These are phyloP conservation scores for Penicillium sp. DNA, from an alignment of 2,329 filamentous ascomycete species.

Conservation along the genomic window DNA sequence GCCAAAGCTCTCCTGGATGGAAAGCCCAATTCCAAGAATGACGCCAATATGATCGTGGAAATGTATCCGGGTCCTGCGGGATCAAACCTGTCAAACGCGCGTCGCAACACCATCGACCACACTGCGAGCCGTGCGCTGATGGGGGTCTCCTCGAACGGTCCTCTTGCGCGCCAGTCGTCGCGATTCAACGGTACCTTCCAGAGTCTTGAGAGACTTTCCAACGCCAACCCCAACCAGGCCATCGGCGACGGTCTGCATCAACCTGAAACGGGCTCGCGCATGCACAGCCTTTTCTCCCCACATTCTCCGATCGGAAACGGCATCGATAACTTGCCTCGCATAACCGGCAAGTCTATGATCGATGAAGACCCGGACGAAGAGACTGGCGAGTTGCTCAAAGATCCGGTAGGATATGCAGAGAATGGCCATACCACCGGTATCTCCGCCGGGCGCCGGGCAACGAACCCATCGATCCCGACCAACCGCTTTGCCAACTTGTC, in stretches of 20 bases:
- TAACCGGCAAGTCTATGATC: conserved; percentile 65
- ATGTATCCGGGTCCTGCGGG: conserved; percentile 49
- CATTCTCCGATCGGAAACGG: conserved; percentile 61
- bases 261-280: conserved; percentile 50
- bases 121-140: conserved; percentile 38
- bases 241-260: conserved; percentile 55
- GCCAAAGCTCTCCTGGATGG: conserved; percentile 62
- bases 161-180: conserved; percentile 55
- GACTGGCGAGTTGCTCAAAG: conserved; percentile 63
- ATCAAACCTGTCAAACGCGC: conserved; percentile 34
- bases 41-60: conserved; percentile 60
- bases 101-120: conserved; percentile 59
- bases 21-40: conserved; percentile 62
- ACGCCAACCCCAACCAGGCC: conserved; percentile 47
- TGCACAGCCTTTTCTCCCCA: conserved; percentile 62
- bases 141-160: conserved; percentile 39
- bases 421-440: conserved; percentile 57
- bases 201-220: conserved; percentile 58
- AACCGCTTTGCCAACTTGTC: conserved; percentile 70
- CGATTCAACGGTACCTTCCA: conserved; percentile 65
- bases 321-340: conserved; percentile 53
- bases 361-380: conserved; percentile 66
- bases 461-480: conserved; percentile 71
- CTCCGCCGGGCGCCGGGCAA: conserved; percentile 61
- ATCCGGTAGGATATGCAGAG: conserved; percentile 69